These are phyloP conservation scores for Thymus mandschuricus DNA, from an alignment of 257 asterid species.

Conservation along the genomic window DNA sequence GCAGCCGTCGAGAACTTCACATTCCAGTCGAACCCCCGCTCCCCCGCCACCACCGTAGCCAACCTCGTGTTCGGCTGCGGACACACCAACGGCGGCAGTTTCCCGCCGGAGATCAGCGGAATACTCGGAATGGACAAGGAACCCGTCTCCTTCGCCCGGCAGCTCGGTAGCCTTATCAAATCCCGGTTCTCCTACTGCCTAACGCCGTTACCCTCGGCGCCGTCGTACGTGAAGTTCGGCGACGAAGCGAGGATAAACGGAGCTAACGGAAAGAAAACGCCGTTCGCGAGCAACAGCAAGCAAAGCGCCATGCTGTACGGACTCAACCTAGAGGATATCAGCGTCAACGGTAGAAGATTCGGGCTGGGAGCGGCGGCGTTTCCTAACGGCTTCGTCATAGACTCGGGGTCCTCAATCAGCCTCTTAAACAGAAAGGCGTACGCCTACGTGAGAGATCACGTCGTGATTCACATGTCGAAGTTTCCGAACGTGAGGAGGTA, in stretches of 20 bases:
- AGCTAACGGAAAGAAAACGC: neutral
- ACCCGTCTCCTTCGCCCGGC: neutral
- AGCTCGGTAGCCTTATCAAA: neutral
- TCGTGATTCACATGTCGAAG: neutral
- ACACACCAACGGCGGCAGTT: neutral
- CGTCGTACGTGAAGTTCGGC: slow-evolving; percentile 12
- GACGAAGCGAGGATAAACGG: neutral
- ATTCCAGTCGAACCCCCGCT: slow-evolving; percentile 6
- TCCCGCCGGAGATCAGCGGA: neutral
- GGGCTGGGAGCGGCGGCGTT: neutral
- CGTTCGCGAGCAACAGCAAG: neutral
- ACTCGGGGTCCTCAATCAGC: neutral
- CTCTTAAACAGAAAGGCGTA: neutral
- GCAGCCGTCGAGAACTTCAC: slow-evolving; percentile 33
- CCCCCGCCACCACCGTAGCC: neutral
- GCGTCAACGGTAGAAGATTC: neutral
- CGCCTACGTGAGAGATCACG: no score
- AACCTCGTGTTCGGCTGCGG: neutral
- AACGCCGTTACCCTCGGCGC: neutral
- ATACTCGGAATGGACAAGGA: neutral
- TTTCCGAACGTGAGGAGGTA: neutral
- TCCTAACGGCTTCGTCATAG: neutral
- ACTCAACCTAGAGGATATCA: neutral
- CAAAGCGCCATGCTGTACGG: neutral
- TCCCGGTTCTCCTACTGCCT: slow-evolving; percentile 2